These are phyloP conservation scores for Apophysomyces variabilis DNA, from an alignment of 371 early-diverging fungal genomes.

Conservation along the genomic window DNA sequence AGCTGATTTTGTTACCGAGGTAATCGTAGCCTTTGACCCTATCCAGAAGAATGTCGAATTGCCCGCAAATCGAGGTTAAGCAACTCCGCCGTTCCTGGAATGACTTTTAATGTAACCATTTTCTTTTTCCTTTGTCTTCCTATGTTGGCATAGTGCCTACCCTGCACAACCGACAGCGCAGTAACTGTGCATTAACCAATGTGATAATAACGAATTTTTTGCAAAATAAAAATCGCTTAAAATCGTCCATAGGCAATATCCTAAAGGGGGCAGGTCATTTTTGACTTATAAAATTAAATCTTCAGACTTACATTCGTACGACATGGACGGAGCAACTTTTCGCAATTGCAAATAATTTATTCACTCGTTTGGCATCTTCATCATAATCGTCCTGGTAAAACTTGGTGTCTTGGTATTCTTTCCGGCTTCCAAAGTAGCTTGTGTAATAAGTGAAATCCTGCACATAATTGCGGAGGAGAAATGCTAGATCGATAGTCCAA, in stretches of 20 bases:
- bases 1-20: background rate
- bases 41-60: constrained; percentile 50
- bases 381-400: constrained; percentile 78
- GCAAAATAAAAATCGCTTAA: constrained; percentile 76
- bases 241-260: constrained; percentile 76
- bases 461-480: constrained; percentile 67
- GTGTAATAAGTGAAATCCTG: constrained; percentile 90
- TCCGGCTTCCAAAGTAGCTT: constrained; percentile 79
- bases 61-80: constrained; percentile 44
- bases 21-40: constrained; percentile 19
- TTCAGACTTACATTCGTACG: constrained; percentile 63
- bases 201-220: constrained; percentile 75
- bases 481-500: constrained; percentile 90
- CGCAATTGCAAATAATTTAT: constrained; percentile 77
- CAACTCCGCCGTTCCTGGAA: constrained; percentile 45
- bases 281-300: background rate
- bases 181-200: constrained; percentile 70
- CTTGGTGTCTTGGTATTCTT: constrained; percentile 65
- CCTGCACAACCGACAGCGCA: constrained; percentile 66
- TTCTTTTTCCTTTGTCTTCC: background rate
- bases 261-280: constrained; percentile 23
- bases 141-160: constrained; percentile 25
- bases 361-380: constrained; percentile 76
- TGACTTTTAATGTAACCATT: background rate
- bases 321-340: constrained; percentile 72